Percentiles rank a stretch among this genome's conserved stretches.
phyloP scores from a whole-genome alignment of 805 yeast species.

The Saccharomycopsis babjevae region DNA sequence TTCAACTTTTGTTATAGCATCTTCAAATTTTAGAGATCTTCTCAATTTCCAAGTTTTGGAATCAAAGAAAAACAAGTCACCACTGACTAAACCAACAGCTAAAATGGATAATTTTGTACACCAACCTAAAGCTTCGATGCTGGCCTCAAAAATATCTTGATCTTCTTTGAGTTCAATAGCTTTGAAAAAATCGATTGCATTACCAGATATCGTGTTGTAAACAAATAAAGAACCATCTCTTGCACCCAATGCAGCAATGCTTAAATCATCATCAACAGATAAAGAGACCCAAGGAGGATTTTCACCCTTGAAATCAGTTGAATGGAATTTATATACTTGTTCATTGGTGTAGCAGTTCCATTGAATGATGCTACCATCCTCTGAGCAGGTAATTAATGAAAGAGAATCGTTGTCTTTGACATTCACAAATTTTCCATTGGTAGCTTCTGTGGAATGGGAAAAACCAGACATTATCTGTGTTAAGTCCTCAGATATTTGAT shows the following conservation, averaged over 20 bases:
- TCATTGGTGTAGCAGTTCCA: slow-evolving; percentile 85
- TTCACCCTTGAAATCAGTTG: slow-evolving; percentile 51
- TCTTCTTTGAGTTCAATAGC: slow-evolving; percentile 48
- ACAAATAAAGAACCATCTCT: slow-evolving; percentile 80
- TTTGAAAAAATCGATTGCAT: slow-evolving; percentile 53
- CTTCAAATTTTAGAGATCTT: slow-evolving; percentile 56
- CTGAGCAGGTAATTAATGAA: slow-evolving; percentile 63
- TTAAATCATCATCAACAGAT: slow-evolving; percentile 35
- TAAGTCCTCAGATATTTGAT: slow-evolving; percentile 50
- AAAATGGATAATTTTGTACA: slow-evolving; percentile 48
- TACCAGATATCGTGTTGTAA: slow-evolving; percentile 67
- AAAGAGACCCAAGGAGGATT: slow-evolving; percentile 85
- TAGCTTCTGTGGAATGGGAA: slow-evolving; percentile 72
- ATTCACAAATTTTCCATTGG: slow-evolving; percentile 67
- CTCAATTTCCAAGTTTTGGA: slow-evolving; percentile 81
- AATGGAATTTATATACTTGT: slow-evolving; percentile 55
- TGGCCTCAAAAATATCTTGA: slow-evolving; percentile 52
- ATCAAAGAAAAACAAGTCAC: slow-evolving; percentile 76
- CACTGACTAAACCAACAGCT: slow-evolving; percentile 86
- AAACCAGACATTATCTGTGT: slow-evolving; percentile 72
- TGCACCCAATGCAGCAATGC: slow-evolving; percentile 68
- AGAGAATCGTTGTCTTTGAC: slow-evolving; percentile 45
- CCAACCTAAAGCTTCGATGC: slow-evolving; percentile 80
- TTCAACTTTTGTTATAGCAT: slow-evolving; percentile 71
- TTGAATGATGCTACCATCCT: slow-evolving; percentile 75